phyloP scores from a whole-genome alignment of 495 filamentous ascomycete genomes.

The Tuber borchii region DNA sequence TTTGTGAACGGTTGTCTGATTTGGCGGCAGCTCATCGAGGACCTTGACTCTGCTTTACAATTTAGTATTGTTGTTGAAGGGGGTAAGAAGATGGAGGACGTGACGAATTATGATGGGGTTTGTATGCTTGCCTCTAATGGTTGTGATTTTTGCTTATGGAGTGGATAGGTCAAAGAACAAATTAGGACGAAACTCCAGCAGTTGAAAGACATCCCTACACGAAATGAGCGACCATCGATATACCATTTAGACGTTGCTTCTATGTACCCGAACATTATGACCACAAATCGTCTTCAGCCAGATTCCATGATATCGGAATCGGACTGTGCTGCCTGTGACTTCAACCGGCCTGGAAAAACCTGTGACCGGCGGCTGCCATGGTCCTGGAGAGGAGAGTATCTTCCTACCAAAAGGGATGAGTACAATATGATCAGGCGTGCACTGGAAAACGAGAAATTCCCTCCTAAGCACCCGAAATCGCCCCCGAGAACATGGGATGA shows the following conservation, averaged over 20 bases:
- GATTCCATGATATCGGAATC: constrained; percentile 98
- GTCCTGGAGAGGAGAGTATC: constrained; percentile 96
- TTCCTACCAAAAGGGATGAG: constrained; percentile 91
- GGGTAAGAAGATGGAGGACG: constrained; percentile 84
- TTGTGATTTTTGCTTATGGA: constrained; percentile 13
- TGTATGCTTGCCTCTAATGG: not conserved
- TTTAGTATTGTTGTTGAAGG: constrained; percentile 93
- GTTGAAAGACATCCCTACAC: constrained; percentile 72
- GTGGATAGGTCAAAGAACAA: constrained; percentile 60
- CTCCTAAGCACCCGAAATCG: constrained; percentile 61
- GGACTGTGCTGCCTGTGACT: constrained; percentile 93
- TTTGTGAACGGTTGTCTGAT: constrained; percentile 8
- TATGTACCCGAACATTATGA: constrained; percentile 99
- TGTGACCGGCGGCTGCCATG: constrained; percentile 93
- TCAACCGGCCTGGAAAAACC: constrained; percentile 95
- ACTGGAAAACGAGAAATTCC: constrained; percentile 89
- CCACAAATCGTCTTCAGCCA: constrained; percentile 92
- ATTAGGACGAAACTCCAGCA: constrained; percentile 65
- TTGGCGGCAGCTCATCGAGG: constrained; percentile 53
- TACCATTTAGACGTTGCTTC: constrained; percentile 98
- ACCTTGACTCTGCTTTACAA: constrained; percentile 82
- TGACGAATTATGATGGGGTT: constrained; percentile 81
- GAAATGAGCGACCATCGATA: constrained; percentile 79
- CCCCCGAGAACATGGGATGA: constrained; percentile 74
- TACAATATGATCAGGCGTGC: constrained; percentile 98